These are phyloP conservation scores for Puccinia hordei DNA, from an alignment of 1,284 basidiomycete species.

Conservation along the genomic window DNA sequence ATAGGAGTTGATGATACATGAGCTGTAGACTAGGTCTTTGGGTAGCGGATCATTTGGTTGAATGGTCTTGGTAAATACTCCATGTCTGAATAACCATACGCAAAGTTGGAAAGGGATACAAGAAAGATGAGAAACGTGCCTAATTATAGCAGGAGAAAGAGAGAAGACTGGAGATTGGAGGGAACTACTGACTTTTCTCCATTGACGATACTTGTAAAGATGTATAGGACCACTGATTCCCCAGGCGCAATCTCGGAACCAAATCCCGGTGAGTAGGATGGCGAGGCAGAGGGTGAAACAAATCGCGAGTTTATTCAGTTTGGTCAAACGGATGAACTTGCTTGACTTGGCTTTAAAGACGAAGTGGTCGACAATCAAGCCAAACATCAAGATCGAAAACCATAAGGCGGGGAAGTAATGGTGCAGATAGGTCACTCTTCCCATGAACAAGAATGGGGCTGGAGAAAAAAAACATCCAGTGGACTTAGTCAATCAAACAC, in stretches of 20 bases:
- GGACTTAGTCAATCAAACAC: not conserved
- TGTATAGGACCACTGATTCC: slow-evolving; percentile 35
- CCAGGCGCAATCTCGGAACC: slow-evolving; percentile 82
- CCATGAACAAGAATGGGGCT: slow-evolving; percentile 97
- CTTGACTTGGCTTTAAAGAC: slow-evolving; percentile 75
- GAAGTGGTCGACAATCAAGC: slow-evolving; percentile 87
- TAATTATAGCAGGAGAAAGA: not conserved
- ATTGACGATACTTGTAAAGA: slow-evolving; percentile 36
- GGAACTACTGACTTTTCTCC: slow-evolving; percentile 33
- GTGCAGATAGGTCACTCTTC: slow-evolving; percentile 66
- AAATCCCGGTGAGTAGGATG: slow-evolving; percentile 84
- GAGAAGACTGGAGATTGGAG: no score
- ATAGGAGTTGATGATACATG: no score
- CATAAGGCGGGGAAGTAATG: slow-evolving; percentile 79
- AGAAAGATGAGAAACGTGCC: not conserved
- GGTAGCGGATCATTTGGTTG: not conserved
- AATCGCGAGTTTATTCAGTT: slow-evolving; percentile 67
- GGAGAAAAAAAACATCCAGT: not conserved
- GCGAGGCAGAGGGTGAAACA: slow-evolving; percentile 69
- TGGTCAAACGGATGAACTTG: slow-evolving; percentile 62
- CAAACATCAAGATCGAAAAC: slow-evolving; percentile 89
- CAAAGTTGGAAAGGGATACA: not conserved
- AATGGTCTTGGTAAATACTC: slow-evolving; percentile 45
- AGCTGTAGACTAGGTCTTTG: no score
- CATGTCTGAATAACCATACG: slow-evolving; percentile 19